phyloP scores from a whole-genome alignment of 192 early-diverging fungal genomes.

The Rhizophagus clarus region DNA sequence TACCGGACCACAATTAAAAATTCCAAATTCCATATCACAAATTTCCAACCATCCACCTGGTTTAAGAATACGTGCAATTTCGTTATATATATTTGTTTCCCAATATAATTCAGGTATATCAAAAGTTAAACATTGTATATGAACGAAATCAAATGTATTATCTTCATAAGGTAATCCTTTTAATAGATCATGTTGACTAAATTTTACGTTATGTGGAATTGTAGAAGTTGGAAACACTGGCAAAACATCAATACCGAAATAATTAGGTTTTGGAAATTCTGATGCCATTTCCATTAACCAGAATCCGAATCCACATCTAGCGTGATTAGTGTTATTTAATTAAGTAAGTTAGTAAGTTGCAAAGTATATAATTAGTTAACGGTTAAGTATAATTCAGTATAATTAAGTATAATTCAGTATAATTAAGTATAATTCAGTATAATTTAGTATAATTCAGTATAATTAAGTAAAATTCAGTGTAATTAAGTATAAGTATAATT shows the following conservation, averaged over 20 bases:
- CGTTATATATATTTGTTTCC: neutral
- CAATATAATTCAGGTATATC: neutral
- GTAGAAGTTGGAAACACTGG: conserved; percentile 33
- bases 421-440: too few species aligned
- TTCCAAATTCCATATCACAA: neutral
- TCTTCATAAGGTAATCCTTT: conserved; percentile 44
- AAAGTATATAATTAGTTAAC: too few species aligned
- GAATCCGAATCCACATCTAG: conserved; percentile 40
- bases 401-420: too few species aligned
- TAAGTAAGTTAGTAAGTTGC: too few species aligned
- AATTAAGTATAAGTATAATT: too few species aligned
- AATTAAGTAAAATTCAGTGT: too few species aligned
- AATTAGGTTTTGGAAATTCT: conserved; percentile 43
- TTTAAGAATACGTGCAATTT: neutral
- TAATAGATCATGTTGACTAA: conserved; percentile 35
- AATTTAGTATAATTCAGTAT: too few species aligned
- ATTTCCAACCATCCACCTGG: conserved; percentile 15
- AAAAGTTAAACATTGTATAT: neutral
- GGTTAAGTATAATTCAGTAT: too few species aligned
- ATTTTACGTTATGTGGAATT: conserved; percentile 40
- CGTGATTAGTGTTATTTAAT: too few species aligned
- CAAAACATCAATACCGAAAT: conserved; percentile 41
- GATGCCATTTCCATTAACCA: conserved; percentile 45
- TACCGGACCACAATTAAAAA: too few species aligned
- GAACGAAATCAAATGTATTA: conserved; percentile 28